A percentile compares a stretch with the other conserved stretches of the same genome.
Conservation (phyloP, 495 filamentous ascomycete genomes). For the Sphaerosporella brunnea region DNA sequence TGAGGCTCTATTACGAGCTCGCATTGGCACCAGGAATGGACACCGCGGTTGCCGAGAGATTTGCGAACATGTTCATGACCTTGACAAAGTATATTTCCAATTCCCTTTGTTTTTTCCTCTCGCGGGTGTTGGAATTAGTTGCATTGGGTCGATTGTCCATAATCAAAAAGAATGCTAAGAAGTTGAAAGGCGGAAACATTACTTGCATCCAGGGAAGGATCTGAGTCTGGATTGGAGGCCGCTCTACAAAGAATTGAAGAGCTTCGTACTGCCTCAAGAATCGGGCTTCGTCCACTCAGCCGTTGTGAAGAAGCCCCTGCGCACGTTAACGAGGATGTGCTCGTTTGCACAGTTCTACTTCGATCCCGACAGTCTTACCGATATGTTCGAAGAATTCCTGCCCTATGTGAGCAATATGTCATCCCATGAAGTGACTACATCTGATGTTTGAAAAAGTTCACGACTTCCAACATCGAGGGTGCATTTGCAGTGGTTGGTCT, state of each 20-base stretch:
- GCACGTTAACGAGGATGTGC: slow-evolving; percentile 69
- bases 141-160: background rate
- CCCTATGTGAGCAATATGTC: slow-evolving; percentile 36
- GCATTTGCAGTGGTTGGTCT: slow-evolving; percentile 76
- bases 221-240: slow-evolving; percentile 83
- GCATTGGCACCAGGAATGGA: slow-evolving; percentile 82
- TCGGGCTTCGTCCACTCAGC: slow-evolving; percentile 45
- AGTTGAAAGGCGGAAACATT: slow-evolving; percentile 71
- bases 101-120: slow-evolving; percentile 19
- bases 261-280: slow-evolving; percentile 70
- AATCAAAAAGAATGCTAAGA: slow-evolving; percentile 22
- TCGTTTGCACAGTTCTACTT: slow-evolving; percentile 82
- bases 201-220: slow-evolving; percentile 74
- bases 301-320: slow-evolving; percentile 47
- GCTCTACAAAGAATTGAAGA: slow-evolving; percentile 78
- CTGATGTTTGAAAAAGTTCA: slow-evolving; percentile 40
- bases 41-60: slow-evolving; percentile 61
- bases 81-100: slow-evolving; percentile 58
- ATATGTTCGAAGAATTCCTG: slow-evolving; percentile 82
- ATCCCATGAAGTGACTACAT: slow-evolving; percentile 9
- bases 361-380: slow-evolving; percentile 66
- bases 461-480: slow-evolving; percentile 71
- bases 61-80: slow-evolving; percentile 89
- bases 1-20: slow-evolving; percentile 86
- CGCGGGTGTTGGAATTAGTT: background rate